Evolutionary conservation across 306 rosid species (phyloP).

Genomic region (Quercus suber): DNA sequence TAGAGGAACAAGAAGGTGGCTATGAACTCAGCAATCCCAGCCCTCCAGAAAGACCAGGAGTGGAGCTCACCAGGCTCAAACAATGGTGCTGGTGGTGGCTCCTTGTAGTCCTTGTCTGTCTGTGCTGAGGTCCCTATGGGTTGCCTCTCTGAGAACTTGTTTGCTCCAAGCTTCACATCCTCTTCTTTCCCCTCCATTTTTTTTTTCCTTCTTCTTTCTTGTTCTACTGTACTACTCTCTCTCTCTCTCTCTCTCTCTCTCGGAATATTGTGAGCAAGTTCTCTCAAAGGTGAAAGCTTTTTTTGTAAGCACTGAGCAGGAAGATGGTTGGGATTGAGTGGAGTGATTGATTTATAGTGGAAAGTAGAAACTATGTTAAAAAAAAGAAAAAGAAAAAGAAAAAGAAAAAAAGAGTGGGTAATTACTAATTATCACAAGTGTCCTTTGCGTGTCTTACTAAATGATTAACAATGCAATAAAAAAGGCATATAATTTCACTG

Average conservation of each 20-base stretch:
- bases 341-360: slow-evolving; percentile 17
- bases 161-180: slow-evolving; percentile 44
- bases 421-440: no score
- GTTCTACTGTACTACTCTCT: not conserved
- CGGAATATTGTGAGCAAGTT: not conserved
- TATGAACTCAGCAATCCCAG: slow-evolving; percentile 45
- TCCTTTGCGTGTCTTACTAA: no score
- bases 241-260: slow-evolving; percentile 13
- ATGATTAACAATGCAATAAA: no score
- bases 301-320: not conserved
- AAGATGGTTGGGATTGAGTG: not conserved
- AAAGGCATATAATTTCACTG: no score
- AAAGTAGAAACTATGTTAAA: no score
- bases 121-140: slow-evolving; percentile 47
- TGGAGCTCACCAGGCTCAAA: slow-evolving; percentile 46
- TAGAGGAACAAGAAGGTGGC: slow-evolving; percentile 47
- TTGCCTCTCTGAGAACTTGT: slow-evolving; percentile 44
- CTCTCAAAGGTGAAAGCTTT: not conserved
- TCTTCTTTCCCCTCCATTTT: slow-evolving; percentile 44
- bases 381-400: no score
- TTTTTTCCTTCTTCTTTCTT: not conserved
- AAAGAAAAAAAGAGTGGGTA: no score
- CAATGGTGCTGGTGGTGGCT: slow-evolving; percentile 42
- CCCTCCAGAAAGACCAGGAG: slow-evolving; percentile 48
- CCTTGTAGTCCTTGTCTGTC: slow-evolving; percentile 49